Conservation (phyloP, 306 rosid species). For the Medicago ruthenica region DNA sequence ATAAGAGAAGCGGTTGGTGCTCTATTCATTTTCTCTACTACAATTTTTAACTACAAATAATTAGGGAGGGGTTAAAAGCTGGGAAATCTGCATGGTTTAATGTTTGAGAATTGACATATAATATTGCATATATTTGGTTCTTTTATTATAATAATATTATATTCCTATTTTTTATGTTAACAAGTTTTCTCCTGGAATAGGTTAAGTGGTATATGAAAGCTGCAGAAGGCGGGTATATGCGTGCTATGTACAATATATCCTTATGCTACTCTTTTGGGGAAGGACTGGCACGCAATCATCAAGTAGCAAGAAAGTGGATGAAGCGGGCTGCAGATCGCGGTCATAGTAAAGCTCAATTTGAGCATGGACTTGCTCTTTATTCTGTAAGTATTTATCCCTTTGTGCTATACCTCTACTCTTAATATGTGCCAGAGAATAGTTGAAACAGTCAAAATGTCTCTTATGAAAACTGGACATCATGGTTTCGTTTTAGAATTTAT, state of each 20-base stretch:
- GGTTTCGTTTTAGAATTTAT: background rate
- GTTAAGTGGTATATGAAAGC: conserved; percentile 89
- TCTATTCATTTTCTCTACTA: conserved; percentile 42
- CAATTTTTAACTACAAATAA: conserved; percentile 20
- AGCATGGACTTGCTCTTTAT: conserved; percentile 82
- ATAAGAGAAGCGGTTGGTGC: conserved; percentile 73
- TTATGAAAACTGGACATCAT: conserved; percentile 8
- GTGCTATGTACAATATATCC: conserved; percentile 88
- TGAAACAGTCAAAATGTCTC: conserved; percentile 6
- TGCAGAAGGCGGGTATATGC: conserved; percentile 83
- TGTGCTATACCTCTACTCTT: conserved; percentile 20
- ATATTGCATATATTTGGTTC: conserved; percentile 13
- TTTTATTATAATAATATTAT: conserved; percentile 23
- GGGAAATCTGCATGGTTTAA: conserved; percentile 2
- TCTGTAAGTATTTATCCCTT: conserved; percentile 59
- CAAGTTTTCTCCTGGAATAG: conserved; percentile 51
- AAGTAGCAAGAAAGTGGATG: conserved; percentile 84
- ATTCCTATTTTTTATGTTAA: conserved; percentile 30
- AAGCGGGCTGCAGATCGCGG: conserved; percentile 90
- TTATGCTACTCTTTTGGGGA: conserved; percentile 81
- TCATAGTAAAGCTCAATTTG: conserved; percentile 85
- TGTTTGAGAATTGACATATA: conserved; percentile 18
- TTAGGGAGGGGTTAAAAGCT: background rate
- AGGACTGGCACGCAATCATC: conserved; percentile 66
- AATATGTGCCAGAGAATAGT: conserved; percentile 1